These are phyloP conservation scores for Ascochyta rabiei DNA, from an alignment of 2,329 filamentous ascomycete genomes.

Conservation along the genomic window DNA sequence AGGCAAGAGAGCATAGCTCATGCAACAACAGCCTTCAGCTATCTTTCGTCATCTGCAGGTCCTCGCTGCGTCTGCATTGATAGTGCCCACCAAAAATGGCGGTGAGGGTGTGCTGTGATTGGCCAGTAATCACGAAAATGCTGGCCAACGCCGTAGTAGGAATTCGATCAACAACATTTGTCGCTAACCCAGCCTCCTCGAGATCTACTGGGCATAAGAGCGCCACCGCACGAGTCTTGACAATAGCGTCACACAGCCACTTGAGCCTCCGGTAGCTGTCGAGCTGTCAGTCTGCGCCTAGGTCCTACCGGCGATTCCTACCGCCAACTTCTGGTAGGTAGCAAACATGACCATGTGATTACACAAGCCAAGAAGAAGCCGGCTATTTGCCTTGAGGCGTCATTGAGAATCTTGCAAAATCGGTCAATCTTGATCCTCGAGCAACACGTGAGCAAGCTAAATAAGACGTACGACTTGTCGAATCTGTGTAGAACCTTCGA, in stretches of 20 bases:
- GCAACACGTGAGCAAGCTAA: not conserved
- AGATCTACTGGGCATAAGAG: slow-evolving; percentile 18
- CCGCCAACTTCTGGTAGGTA: slow-evolving; percentile 1
- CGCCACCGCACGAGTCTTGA: slow-evolving; percentile 13
- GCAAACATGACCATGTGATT: not conserved
- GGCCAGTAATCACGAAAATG: slow-evolving; percentile 30
- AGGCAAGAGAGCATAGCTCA: slow-evolving; percentile 2
- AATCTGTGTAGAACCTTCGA: not conserved
- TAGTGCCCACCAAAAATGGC: slow-evolving; percentile 36
- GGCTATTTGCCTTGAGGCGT: not conserved
- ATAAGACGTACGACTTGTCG: not conserved
- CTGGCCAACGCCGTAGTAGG: slow-evolving; percentile 29
- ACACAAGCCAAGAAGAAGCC: not conserved
- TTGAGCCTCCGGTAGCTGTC: slow-evolving; percentile 13
- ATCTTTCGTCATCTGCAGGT: slow-evolving; percentile 33
- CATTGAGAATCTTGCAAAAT: not conserved
- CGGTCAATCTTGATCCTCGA: not conserved
- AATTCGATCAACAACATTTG: slow-evolving; percentile 25
- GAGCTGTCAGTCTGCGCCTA: slow-evolving; percentile 2
- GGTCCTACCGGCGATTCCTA: not conserved
- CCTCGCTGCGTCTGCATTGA: slow-evolving; percentile 35
- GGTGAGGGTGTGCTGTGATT: slow-evolving; percentile 43
- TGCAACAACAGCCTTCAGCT: slow-evolving; percentile 11
- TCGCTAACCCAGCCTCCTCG: slow-evolving; percentile 29
- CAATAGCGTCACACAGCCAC: slow-evolving; percentile 16